phyloP scores from a whole-genome alignment of 768 basidiomycete genomes.

The Leccinum longicurvipes region DNA sequence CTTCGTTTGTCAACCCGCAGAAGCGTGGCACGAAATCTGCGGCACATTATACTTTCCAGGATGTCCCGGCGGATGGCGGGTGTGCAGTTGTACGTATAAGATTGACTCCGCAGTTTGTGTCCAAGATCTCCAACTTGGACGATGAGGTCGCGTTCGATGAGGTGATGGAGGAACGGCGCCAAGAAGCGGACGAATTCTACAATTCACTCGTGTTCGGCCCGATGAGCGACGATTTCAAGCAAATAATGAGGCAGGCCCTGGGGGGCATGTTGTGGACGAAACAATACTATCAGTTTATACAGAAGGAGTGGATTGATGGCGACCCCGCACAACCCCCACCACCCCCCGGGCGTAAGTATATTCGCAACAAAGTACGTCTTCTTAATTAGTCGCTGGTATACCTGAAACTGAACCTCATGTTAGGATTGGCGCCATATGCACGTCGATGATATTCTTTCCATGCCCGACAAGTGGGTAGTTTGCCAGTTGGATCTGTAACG shows the following conservation, averaged over 20 bases:
- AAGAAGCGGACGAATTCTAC: conserved; percentile 98
- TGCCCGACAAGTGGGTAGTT: conserved; percentile 89
- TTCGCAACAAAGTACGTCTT: conserved; percentile 72
- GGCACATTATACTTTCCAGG: conserved; percentile 83
- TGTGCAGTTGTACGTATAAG: conserved; percentile 94
- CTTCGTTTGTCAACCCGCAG: conserved; percentile 76
- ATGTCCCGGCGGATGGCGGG: conserved; percentile 89
- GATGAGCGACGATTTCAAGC: conserved; percentile 88
- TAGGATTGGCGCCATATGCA: conserved; percentile 97
- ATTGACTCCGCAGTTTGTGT: conserved; percentile 72
- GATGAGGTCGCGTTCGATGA: conserved; percentile 92
- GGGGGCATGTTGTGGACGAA: conserved; percentile 99
- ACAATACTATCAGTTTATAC: conserved; percentile 94
- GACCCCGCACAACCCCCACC: conserved; percentile 95
- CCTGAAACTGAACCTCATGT: background rate
- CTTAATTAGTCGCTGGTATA: background rate
- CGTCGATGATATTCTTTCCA: conserved; percentile 92
- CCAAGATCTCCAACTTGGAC: conserved; percentile 75
- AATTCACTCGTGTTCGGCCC: conserved; percentile 72
- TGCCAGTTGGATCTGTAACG: background rate
- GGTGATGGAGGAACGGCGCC: conserved; percentile 81
- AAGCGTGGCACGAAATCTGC: conserved; percentile 88
- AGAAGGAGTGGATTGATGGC: conserved; percentile 94
- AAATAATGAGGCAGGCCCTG: conserved; percentile 95
- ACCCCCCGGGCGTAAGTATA: conserved; percentile 79